These are phyloP conservation scores for Thalia dealbata DNA, from an alignment of 176 grass and related monocot species.

Conservation along the genomic window DNA sequence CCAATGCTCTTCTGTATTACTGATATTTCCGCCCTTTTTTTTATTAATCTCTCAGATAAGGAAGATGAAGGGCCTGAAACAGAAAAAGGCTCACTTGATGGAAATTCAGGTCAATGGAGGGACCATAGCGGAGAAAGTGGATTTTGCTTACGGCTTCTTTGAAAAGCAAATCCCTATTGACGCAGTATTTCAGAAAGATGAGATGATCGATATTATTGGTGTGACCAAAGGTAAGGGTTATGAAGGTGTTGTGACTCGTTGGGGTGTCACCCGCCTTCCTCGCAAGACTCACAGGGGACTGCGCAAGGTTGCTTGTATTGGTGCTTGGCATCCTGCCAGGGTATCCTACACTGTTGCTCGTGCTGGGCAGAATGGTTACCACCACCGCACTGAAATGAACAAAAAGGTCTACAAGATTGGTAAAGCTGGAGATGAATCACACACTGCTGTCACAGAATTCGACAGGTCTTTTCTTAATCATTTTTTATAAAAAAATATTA, in stretches of 20 bases:
- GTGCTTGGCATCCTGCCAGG: constrained; percentile 89
- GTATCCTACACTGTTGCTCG: constrained; percentile 89
- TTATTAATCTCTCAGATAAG: constrained; percentile 39
- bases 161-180: constrained; percentile 78
- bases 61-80: constrained; percentile 89
- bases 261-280: constrained; percentile 90
- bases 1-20: not conserved
- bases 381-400: constrained; percentile 88
- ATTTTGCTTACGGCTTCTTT: constrained; percentile 74
- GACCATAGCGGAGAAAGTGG: constrained; percentile 71
- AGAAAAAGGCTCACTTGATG: constrained; percentile 95
- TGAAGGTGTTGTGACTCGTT: constrained; percentile 80
- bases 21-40: not conserved
- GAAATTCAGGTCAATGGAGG: constrained; percentile 89
- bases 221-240: constrained; percentile 95
- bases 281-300: constrained; percentile 93
- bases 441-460: constrained; percentile 60
- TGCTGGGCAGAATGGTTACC: constrained; percentile 87
- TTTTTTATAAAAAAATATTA: not conserved
- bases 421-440: constrained; percentile 56
- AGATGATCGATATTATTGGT: constrained; percentile 93
- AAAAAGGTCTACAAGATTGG: constrained; percentile 87
- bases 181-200: constrained; percentile 77
- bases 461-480: constrained; percentile 35
- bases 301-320: constrained; percentile 92